Evolutionary conservation across 1,139 yeast genomes (phyloP), one percentile per base, ranked within the genome.

Genomic region (Yamadazyma pseudoaaseri): DNA sequence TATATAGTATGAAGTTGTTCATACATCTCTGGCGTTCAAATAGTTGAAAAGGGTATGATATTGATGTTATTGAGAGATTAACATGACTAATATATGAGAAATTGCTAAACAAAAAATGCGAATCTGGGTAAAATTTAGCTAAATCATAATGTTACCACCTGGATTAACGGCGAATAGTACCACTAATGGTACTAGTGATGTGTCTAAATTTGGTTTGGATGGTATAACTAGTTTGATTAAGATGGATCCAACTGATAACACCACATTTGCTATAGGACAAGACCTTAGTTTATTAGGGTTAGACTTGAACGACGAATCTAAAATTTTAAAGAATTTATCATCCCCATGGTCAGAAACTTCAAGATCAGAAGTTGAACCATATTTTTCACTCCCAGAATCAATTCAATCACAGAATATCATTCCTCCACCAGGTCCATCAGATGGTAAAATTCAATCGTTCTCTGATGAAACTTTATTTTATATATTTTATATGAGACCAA

Each of bases 341-440:
- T 83, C 95, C 9, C 97, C 97, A 9, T 92, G 97, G 97, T 71
- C 86, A 24, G 97, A 90, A 54, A 86, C 96, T 1, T 79, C 95
- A 9, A 71, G 94, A 49, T 81, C 89, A 37, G 90, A 85, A 47
- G 96, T 90, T n/a, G 95, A 87, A 48, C 98, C 98, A 3, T 73
- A 70, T 43, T 86, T 77, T 55, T 58, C 58, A 24, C 61, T 79
- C 21, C 95, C 95, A 2, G 49, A 59, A 16, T 68, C 81, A 31
- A 81, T 84, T 42, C 69, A 67, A 30, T 68, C 75, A 12, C 52
- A 70, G 61, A 47, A 72, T 65, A 50, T 68, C 37, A 40, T 70
- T 62, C 48, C 84, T 41, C 60, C 44, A 42, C 73, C 61, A 44
- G 62, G 48, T 54, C 72, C 56, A 45, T 73, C 54, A 56, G 95